Base-by-base conservation (phyloP, 345 rosid genomes). In the Salix arbutifolia region DNA sequence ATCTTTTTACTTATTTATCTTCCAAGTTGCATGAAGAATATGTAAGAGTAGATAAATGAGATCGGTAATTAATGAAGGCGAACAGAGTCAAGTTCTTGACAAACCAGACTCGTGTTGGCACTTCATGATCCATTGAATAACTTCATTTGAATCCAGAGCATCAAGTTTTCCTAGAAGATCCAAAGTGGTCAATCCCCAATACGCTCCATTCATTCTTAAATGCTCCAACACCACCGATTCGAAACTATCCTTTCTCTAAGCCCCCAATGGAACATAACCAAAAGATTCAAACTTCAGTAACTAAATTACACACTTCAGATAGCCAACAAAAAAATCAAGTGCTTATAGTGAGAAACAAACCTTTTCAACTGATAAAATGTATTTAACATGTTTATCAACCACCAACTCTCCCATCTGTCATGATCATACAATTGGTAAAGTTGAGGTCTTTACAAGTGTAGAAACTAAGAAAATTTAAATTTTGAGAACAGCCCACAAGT, bases 171-270 rank as follows among this genome's bases (percentile, higher is more conserved):
- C 96, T 44, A 91, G 83, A 78, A 95, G 84, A 77, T 88, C 96
- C 18, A 95, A 82, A 69, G 98, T 82, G 50, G 90, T 85, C 75
- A 95, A 83, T 79, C 98, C 99, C 98, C 99, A 95, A 72, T 93
- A 91, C 1, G 89, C 98, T 71, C 98, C 98, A 74, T 86, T 93
- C 90, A 93, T 76, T 88, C 93, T 86, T 42, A 95, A 86, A 89
- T 91, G 94, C 65, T 93, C 99, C 99, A 91, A 89, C 74, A 95
- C 92, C 61, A 91, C 96, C 44, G 94, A 90, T 84, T 90, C 91
- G 78, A 93, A 88, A 83, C 90, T 89, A 70, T 91, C 98, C 65
- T 91, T 93, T 72, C 80, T 90, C 97, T 93, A 77, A 65, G 23
- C 53, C 21, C 53, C 1, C 50, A 46, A 13, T 46, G 14, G 16